Evolutionary conservation across 257 asterid species (phyloP).

Genomic region (Cynanchum wilfordii): DNA sequence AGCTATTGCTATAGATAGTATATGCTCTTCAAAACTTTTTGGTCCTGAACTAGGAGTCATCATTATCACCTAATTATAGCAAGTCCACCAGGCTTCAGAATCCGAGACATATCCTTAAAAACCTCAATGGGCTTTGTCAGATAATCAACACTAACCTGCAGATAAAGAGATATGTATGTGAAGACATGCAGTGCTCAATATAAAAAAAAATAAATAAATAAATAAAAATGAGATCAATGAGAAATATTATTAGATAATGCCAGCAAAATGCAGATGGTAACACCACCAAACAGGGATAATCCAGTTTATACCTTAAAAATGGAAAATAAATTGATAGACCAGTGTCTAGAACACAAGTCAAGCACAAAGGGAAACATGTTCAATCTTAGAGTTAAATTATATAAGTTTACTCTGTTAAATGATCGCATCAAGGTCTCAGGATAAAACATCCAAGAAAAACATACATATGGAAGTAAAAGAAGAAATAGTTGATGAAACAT

Average conservation of each 20-base stretch:
- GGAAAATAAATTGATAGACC: not conserved
- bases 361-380: not conserved
- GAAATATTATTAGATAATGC: not conserved
- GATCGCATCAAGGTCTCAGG: not conserved
- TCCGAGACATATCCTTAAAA: conserved; percentile 79
- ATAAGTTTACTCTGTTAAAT: not conserved
- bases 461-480: not conserved
- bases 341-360: not conserved
- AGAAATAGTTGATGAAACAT: not conserved
- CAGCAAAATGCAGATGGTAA: not conserved
- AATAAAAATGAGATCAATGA: not conserved
- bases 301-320: not conserved
- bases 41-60: not conserved
- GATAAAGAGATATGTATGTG: not conserved
- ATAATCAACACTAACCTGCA: conserved; percentile 95
- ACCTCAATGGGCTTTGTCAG: conserved; percentile 77
- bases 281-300: not conserved
- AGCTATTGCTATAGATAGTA: not conserved
- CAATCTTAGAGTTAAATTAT: not conserved
- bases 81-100: conserved; percentile 92
- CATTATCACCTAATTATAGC: conserved; percentile 65
- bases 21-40: not conserved
- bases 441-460: not conserved
- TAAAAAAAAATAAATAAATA: not conserved
- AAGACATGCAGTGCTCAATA: not conserved